A percentile compares a stretch with the other conserved stretches of the same genome.
Conservation (phyloP, 2,329 filamentous ascomycete species). For the Penicillium sp. region DNA sequence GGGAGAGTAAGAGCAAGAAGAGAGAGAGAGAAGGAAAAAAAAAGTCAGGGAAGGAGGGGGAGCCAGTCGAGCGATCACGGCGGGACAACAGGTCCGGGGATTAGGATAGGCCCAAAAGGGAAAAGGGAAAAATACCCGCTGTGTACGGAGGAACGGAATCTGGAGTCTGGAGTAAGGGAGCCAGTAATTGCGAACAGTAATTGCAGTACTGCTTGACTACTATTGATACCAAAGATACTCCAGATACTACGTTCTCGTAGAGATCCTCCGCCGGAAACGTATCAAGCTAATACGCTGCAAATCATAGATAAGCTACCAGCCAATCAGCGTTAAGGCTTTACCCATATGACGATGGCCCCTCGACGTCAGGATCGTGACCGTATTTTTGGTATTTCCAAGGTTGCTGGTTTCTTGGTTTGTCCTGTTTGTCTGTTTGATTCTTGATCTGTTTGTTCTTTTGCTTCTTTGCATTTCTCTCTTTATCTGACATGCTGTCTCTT, state of each 20-base stretch:
- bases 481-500: no score
- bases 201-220: no score
- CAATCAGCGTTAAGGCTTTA: conserved; percentile 35
- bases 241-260: no score
- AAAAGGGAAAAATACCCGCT: neutral
- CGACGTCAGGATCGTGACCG: conserved; percentile 40
- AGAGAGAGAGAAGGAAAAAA: conserved; percentile 8
- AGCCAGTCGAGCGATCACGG: conserved; percentile 19
- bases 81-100: conserved; percentile 24
- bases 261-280: neutral
- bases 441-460: no score
- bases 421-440: no score
- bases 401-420: neutral
- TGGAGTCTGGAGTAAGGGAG: no score
- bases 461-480: no score
- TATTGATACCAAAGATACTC: neutral
- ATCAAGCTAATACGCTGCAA: conserved; percentile 14
- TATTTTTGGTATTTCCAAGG: conserved; percentile 23
- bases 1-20: conserved; percentile 1
- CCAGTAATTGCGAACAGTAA: no score
- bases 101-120: neutral
- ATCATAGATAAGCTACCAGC: conserved; percentile 34
- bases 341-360: conserved; percentile 36
- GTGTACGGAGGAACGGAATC: no score
- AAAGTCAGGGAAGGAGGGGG: conserved; percentile 8